These are phyloP conservation scores for Phialemoniopsis sp. DNA, from an alignment of 2,329 filamentous ascomycete genomes.

Conservation along the genomic window DNA sequence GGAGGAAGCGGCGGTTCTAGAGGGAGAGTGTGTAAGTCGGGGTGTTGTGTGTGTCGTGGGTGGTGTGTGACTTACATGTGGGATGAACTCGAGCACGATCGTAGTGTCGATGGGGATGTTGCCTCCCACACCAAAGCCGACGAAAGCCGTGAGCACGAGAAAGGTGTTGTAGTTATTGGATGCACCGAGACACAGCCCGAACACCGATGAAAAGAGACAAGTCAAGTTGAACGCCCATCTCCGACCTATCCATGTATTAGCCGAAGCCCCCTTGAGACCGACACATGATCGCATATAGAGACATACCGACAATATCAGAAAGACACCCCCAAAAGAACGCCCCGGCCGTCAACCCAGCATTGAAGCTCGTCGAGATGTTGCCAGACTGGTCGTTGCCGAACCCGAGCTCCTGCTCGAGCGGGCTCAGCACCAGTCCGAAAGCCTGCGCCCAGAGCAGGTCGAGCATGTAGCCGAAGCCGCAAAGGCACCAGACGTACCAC, in stretches of 20 bases:
- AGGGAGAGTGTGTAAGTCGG: too few species aligned
- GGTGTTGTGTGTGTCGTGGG: too few species aligned
- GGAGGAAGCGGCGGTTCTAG: too few species aligned
- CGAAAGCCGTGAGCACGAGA: conserved; percentile 47
- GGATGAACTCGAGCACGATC: conserved; percentile 52
- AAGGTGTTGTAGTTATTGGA: conserved; percentile 36
- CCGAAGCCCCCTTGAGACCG: too few species aligned
- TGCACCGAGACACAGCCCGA: conserved; percentile 36
- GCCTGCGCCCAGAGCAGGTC: conserved; percentile 56
- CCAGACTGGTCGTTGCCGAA: conserved; percentile 32
- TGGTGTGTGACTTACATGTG: conserved; percentile 22
- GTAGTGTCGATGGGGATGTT: conserved; percentile 54
- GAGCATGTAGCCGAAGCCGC: conserved; percentile 50
- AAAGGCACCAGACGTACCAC: conserved; percentile 47
- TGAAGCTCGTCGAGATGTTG: conserved; percentile 51
- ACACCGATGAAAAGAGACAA: conserved; percentile 47
- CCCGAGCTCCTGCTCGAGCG: conserved; percentile 52
- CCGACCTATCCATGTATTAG: too few species aligned
- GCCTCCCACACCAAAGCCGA: conserved; percentile 47
- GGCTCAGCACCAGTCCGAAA: conserved; percentile 48
- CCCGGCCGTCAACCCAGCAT: conserved; percentile 48
- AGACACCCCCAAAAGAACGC: conserved; percentile 52
- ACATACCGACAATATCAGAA: conserved; percentile 46
- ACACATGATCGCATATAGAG: too few species aligned
- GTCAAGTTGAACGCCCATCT: conserved; percentile 56